Base-by-base conservation (phyloP, 164 flowering plant species). In the Vitis rupestris region DNA sequence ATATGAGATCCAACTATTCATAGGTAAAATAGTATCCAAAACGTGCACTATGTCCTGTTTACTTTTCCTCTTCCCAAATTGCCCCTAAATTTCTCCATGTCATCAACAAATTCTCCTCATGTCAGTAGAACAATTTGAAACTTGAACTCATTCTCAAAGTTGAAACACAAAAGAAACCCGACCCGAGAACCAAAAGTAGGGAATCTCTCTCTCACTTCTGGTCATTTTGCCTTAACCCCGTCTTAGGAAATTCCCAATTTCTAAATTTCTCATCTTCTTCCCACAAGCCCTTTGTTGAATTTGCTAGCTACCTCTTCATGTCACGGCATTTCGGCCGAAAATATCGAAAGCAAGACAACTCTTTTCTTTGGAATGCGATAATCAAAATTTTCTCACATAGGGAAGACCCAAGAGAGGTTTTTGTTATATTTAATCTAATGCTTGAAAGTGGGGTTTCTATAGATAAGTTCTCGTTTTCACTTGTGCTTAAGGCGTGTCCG, bases 401-500 rank as follows among this genome's bases (percentile, higher is more conserved):
- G 4, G 10, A 44, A 64, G 76, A 82, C 11, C 90, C 90, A 3
- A 60, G 50, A 61, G 61, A 64, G 47, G 87, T 88, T 2, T 9
- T 90, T 63, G 23, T 50, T 17, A 10, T 90, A 65, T 81, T 88
- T 58, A 69, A 67, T 55, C 58, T 76, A 67, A 89, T 89, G 94
- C 81, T 86, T 47, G 84, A 76, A n/a, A 75, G 55, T 50, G 88
- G 90, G 30, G 71, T 81, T 60, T 66, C 30, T 47, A 75, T 65
- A 1, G 91, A 88, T 67, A 74, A 74, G 61, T 90, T 82, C 72
- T 78, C 91, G 9, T 80, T 82, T 64, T 85, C 95, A 2, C 70
- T 88, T 54, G 85, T 79, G 23, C 77, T 88, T 63, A 90, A 88
- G 74, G 87, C 88, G 29, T 90, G 91, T 74, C 77, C 90, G 49